These are phyloP conservation scores for Alternaria sp. DNA, from an alignment of 2,329 filamentous ascomycete species.

Conservation along the genomic window DNA sequence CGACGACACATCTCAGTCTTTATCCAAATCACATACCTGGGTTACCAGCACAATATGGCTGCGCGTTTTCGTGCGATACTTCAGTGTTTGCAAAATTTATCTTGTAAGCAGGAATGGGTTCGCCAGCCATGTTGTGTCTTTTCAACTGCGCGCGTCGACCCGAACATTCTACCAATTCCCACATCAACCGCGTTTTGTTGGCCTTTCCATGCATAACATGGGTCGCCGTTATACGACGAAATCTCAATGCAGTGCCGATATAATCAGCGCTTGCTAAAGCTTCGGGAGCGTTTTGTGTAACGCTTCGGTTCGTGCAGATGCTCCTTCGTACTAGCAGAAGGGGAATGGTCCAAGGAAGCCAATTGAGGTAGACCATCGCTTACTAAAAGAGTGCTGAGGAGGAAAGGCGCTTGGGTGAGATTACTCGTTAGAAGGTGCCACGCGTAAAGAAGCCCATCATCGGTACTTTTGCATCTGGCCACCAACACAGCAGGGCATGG, in stretches of 20 bases:
- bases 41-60: neutral
- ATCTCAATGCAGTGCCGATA: constrained; percentile 13
- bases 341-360: neutral
- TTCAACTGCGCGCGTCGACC: constrained; percentile 5
- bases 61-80: constrained; percentile 1
- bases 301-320: constrained; percentile 1
- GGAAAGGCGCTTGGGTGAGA: neutral
- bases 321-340: neutral
- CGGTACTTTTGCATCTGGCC: neutral
- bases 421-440: neutral
- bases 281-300: constrained; percentile 3
- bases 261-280: constrained; percentile 3
- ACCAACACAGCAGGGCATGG: neutral
- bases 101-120: constrained; percentile 5
- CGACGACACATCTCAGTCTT: neutral
- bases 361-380: neutral
- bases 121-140: constrained; percentile 9
- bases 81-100: constrained; percentile 1
- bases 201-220: neutral
- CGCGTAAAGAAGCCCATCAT: neutral
- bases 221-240: constrained; percentile 3
- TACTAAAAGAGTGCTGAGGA: neutral
- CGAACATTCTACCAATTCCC: neutral
- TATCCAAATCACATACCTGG: constrained; percentile 7
- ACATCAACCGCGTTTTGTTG: constrained; percentile 11